A percentile compares a stretch with the other conserved stretches of the same genome.
These are phyloP conservation scores for Verticillium nonalfalfae DNA, from an alignment of 2,329 filamentous ascomycete genomes.

Conservation along the genomic window DNA sequence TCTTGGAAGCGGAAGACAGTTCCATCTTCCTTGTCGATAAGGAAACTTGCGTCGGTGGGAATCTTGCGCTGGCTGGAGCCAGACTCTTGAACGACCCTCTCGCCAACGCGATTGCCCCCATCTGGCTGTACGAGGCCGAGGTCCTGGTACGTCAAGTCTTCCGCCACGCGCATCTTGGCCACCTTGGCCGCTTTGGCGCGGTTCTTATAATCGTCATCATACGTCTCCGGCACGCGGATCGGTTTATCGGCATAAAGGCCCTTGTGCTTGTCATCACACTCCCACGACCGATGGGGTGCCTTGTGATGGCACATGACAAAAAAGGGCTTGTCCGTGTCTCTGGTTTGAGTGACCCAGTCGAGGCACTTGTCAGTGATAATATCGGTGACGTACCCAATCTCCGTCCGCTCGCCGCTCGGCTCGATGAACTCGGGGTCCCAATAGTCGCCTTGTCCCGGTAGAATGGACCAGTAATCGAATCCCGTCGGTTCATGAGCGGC, in stretches of 20 bases:
- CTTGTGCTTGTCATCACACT: constrained; percentile 41
- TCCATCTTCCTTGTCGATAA: constrained; percentile 40
- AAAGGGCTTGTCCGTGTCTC: constrained; percentile 21
- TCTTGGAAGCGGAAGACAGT: constrained; percentile 37
- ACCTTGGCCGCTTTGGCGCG: constrained; percentile 37
- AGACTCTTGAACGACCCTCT: constrained; percentile 19
- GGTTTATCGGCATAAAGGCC: constrained; percentile 35
- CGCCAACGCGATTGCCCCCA: constrained; percentile 31
- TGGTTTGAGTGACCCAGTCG: constrained; percentile 26
- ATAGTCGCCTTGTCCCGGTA: constrained; percentile 46
- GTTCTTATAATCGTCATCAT: constrained; percentile 47
- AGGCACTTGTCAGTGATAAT: constrained; percentile 45
- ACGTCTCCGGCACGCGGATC: constrained; percentile 42
- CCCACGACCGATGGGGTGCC: constrained; percentile 46
- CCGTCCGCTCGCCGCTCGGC: constrained; percentile 19
- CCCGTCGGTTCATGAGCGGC: constrained; percentile 37
- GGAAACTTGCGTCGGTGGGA: constrained; percentile 14
- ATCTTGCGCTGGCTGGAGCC: constrained; percentile 19
- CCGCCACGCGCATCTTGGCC: constrained; percentile 44
- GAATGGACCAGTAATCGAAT: constrained; percentile 44
- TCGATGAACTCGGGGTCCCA: constrained; percentile 44
- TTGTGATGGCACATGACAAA: constrained; percentile 53
- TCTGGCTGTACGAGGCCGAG: constrained; percentile 40
- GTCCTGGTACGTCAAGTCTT: constrained; percentile 45
- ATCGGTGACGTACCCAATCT: constrained; percentile 41